These are phyloP conservation scores for Trichoderma sp. DNA, from an alignment of 2,329 filamentous ascomycete genomes.

Conservation along the genomic window DNA sequence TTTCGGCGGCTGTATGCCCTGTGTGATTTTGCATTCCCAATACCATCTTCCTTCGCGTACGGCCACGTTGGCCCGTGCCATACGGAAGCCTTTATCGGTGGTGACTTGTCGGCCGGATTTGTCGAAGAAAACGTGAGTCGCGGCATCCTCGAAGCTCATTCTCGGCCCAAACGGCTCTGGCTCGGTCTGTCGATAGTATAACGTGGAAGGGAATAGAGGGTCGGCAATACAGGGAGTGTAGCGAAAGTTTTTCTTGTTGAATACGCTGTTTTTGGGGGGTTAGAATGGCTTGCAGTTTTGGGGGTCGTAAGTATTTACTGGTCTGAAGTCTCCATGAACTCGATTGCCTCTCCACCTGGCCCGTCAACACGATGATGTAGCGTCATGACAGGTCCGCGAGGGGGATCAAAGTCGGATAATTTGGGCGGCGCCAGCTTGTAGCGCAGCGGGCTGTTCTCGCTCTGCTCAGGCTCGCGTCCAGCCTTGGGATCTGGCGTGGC, in stretches of 20 bases:
- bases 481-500: constrained; percentile 56
- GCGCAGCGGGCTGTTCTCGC: constrained; percentile 51
- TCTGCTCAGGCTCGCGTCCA: constrained; percentile 37
- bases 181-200: constrained; percentile 88
- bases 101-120: constrained; percentile 72
- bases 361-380: constrained; percentile 51
- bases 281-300: constrained; percentile 7
- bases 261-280: constrained; percentile 39
- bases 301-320: constrained; percentile 46
- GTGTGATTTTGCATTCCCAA: constrained; percentile 87
- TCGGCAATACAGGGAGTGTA: constrained; percentile 92
- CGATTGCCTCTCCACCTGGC: constrained; percentile 48
- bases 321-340: constrained; percentile 62
- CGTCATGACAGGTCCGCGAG: constrained; percentile 56
- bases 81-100: constrained; percentile 89
- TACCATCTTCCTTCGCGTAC: constrained; percentile 88
- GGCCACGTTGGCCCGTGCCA: constrained; percentile 85
- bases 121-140: constrained; percentile 80
- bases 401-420: constrained; percentile 57
- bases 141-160: constrained; percentile 89
- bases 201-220: constrained; percentile 76
- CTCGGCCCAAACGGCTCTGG: constrained; percentile 77
- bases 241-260: constrained; percentile 71
- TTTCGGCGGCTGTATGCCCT: constrained; percentile 56
- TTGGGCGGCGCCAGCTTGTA: constrained; percentile 65